Conservation (phyloP, 2,329 filamentous ascomycete genomes). For the Fusarium sororula region DNA sequence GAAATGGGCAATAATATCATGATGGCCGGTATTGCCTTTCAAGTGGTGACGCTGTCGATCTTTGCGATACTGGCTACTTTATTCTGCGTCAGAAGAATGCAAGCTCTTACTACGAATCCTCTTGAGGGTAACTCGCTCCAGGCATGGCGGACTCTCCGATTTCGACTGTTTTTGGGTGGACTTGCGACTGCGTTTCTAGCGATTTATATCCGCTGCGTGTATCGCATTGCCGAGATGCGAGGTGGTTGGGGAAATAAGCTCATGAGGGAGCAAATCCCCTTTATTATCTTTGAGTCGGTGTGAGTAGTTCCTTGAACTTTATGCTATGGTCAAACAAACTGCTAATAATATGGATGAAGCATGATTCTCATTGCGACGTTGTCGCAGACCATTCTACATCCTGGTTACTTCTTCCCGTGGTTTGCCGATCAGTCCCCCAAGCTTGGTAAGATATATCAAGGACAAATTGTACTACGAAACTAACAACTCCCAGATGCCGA, state of each 20-base stretch:
- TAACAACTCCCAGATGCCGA: neutral
- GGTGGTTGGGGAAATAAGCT: neutral
- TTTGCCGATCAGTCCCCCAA: neutral
- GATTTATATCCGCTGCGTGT: slow-evolving; percentile 13
- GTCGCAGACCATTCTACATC: neutral
- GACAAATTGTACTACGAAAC: fast-evolving
- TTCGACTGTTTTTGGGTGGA: neutral
- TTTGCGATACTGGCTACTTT: neutral
- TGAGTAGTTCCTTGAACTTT: fast-evolving
- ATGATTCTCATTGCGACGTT: slow-evolving; percentile 1
- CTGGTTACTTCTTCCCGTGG: neutral
- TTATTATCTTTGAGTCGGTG: slow-evolving; percentile 4
- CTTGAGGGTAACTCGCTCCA: neutral
- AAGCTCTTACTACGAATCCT: neutral
- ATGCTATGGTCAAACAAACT: fast-evolving
- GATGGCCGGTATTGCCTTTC: slow-evolving; percentile 9
- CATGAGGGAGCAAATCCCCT: slow-evolving; percentile 8
- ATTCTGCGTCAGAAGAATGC: neutral
- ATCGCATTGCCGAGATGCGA: slow-evolving; percentile 14
- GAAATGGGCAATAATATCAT: neutral
- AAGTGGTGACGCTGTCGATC: slow-evolving; percentile 1
- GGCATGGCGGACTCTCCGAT: neutral
- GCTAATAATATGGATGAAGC: neutral
- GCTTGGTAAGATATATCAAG: neutral
- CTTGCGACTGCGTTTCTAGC: neutral